phyloP scores from a whole-genome alignment of 192 early-diverging fungal species.

The Coemansia furcata region DNA sequence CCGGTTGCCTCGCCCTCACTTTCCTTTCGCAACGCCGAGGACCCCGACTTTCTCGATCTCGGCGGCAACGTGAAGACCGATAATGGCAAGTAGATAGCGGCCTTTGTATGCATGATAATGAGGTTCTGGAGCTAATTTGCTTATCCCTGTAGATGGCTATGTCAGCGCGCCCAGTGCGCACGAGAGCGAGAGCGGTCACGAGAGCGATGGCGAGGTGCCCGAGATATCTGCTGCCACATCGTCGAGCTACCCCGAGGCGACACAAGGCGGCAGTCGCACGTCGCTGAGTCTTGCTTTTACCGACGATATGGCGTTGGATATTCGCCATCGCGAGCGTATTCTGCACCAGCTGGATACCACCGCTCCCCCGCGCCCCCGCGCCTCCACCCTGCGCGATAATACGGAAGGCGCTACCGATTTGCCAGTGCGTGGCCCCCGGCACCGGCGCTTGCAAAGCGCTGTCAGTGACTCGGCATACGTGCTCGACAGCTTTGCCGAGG shows the following conservation, averaged over 20 bases:
- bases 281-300: slow-evolving; percentile 8
- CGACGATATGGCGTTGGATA: slow-evolving; percentile 33
- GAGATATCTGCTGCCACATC: neutral
- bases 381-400: slow-evolving; percentile 3
- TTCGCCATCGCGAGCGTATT: slow-evolving; percentile 9
- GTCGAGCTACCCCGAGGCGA: neutral
- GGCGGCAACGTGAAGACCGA: slow-evolving; percentile 17
- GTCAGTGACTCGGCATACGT: slow-evolving; percentile 41
- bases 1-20: slow-evolving; percentile 70
- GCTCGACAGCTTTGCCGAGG: slow-evolving; percentile 4
- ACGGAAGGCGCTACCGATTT: neutral
- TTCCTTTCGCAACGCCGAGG: slow-evolving; percentile 23
- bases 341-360: slow-evolving; percentile 15
- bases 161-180: slow-evolving; percentile 68
- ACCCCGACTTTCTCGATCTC: slow-evolving; percentile 49
- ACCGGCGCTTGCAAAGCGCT: slow-evolving; percentile 19
- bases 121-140: neutral
- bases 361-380: neutral
- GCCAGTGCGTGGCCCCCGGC: slow-evolving; percentile 1
- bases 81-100: neutral
- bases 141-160: slow-evolving; percentile 54
- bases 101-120: neutral
- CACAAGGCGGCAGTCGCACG: neutral
- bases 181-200: slow-evolving; percentile 47
- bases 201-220: neutral